phyloP scores from a whole-genome alignment of 148 eudicot species.

The Rhododendron mucronatum region DNA sequence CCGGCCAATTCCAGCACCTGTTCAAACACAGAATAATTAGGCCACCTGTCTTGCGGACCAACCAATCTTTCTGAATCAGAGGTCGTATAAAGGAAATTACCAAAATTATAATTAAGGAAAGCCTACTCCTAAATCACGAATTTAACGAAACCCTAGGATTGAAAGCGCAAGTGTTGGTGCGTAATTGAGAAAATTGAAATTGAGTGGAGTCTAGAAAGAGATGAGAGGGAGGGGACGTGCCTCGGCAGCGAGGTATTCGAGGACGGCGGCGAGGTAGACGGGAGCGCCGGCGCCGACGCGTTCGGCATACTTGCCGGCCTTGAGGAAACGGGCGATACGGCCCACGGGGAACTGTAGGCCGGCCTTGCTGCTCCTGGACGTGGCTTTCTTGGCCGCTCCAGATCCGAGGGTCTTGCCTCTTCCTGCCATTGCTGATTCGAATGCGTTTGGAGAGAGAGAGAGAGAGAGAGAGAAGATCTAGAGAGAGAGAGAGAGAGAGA shows the following conservation, averaged over 20 bases:
- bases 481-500: background rate
- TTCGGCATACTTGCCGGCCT: background rate
- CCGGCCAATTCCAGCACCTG: slow-evolving; percentile 25
- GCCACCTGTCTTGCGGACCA: background rate
- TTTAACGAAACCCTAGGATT: background rate
- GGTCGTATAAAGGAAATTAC: background rate
- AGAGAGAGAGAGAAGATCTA: no score
- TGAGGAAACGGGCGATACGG: background rate
- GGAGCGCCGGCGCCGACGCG: background rate
- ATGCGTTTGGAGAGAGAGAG: background rate
- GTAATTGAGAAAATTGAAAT: background rate
- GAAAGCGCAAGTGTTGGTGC: background rate
- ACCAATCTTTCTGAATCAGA: no score
- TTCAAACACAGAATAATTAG: background rate
- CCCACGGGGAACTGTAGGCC: background rate
- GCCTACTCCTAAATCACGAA: background rate
- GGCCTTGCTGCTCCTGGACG: background rate
- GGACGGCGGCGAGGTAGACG: background rate
- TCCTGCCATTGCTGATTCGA: background rate
- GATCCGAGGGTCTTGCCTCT: background rate
- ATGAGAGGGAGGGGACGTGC: background rate
- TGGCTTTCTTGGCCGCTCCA: background rate
- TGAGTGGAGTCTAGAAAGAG: background rate
- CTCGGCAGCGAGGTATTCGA: background rate
- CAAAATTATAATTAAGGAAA: background rate